Base-by-base conservation (phyloP, 2,329 filamentous ascomycete species). In the Thielaviopsis punctulata region DNA sequence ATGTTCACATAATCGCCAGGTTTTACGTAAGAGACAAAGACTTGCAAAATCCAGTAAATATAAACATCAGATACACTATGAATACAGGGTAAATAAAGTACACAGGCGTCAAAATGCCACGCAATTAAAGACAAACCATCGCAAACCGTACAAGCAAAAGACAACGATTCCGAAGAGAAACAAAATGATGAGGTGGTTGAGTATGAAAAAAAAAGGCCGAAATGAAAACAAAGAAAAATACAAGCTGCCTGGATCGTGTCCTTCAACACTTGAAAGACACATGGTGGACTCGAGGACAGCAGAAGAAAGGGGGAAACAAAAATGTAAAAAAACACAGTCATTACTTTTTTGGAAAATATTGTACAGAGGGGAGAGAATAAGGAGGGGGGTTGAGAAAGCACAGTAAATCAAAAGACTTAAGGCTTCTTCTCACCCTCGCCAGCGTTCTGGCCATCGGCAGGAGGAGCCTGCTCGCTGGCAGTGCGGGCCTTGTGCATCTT, bases 401-500 rank as follows among this genome's bases (percentile, higher is more conserved):
- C 60, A 59, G 45, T 10, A 46, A 8, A 43, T 48, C 10, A 48
- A 25, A n/a, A 55, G 48, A 54, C 65, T 77, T 76, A 79, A 62
- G 75, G 75, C 76, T 82, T 82, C 71, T 71, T 75, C 69, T 83
- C 78, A 59, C 74, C 76, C 79, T 88, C 88, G n/a, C 25, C 30
- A 30, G 27, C 43, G 76, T 85, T 85, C 73, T 88, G 80, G 59
- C 75, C 80, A 66, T 85, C 80, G 56, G 76, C 63, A 62, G 69
- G 68, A 69, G 70, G 64, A 5, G 52, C 33, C 65, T 73, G 68
- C 63, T 76, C 69, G 61, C 73, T 74, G 73, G 89, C 84, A 60
- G 71, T 68, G 62, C 86, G 83, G 60, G 90, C 87, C 78, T 94
- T 93, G 85, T 98, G 90, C 86, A 98, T 95, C 84, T 96, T 95